Conservation (phyloP, 1,284 basidiomycete species). For the Trametes hirsuta region DNA sequence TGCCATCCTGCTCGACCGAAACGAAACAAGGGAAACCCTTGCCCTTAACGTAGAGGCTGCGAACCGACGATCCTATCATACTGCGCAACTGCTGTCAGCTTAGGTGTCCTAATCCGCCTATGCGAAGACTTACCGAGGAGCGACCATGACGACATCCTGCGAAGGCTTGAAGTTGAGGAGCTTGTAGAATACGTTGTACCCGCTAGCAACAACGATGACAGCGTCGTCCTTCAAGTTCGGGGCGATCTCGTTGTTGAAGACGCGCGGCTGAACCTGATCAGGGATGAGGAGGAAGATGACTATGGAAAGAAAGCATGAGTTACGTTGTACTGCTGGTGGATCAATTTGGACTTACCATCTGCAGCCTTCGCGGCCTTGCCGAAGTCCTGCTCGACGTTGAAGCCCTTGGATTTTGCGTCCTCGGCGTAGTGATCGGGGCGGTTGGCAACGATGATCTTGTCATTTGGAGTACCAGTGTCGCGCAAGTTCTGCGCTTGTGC, state of each 20-base stretch:
- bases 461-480: slow-evolving; percentile 65
- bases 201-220: slow-evolving; percentile 62
- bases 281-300: slow-evolving; percentile 66
- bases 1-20: slow-evolving; percentile 65
- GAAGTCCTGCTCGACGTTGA: slow-evolving; percentile 61
- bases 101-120: neutral
- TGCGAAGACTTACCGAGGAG: slow-evolving; percentile 50
- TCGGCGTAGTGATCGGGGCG: slow-evolving; percentile 59
- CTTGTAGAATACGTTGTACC: slow-evolving; percentile 68
- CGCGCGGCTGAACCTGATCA: slow-evolving; percentile 63
- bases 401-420: slow-evolving; percentile 58
- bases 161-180: slow-evolving; percentile 54
- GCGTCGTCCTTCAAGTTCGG: slow-evolving; percentile 53
- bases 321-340: neutral
- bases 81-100: slow-evolving; percentile 33
- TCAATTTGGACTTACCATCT: slow-evolving; percentile 45
- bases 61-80: slow-evolving; percentile 69
- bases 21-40: slow-evolving; percentile 69
- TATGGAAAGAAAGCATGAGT: slow-evolving; percentile 25
- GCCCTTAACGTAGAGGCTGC: slow-evolving; percentile 61
- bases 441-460: slow-evolving; percentile 62
- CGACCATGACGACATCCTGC: slow-evolving; percentile 71
- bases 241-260: slow-evolving; percentile 59
- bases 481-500: slow-evolving; percentile 69
- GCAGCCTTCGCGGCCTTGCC: slow-evolving; percentile 56